Evolutionary conservation across 495 filamentous ascomycete species (phyloP), one percentile per base, ranked within the genome.

Genomic region (Penicillium parvum): DNA sequence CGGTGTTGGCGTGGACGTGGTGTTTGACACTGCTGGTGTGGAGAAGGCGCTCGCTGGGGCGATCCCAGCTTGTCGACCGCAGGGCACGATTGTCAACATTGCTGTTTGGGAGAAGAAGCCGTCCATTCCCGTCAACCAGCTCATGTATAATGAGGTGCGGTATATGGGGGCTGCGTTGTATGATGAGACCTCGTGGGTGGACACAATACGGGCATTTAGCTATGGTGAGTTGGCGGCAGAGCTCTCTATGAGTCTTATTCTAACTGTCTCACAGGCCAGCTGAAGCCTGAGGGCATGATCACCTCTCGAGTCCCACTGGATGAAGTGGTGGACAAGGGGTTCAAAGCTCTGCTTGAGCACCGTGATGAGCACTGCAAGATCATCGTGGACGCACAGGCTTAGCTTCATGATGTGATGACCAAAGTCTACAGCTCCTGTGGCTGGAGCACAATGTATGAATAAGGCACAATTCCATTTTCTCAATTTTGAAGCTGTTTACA

Each of bases 1-100:
- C 21, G 68, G 68, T 4, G 43, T 64, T 19, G 80, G 79, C 6
- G 73, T 67, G 15, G 65, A 82, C 53, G 61, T 83, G 11, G 69
- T 71, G 0, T 83, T 76, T 52, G 79, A 83, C 43, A 69, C 70
- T 11, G 77, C 81, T 3, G 79, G 79, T 6, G 76, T 81, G 22
- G 70, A 74, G 45, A 55, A 53, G 6, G 76, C 66, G 4, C 58
- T 84, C 3, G 65, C 75, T 30, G 57, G 65, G 26, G 76, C 72
- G 1, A 67, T 79, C 23, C 54, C 65, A 27, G 66, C 75, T 0
- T 57, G 75, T 23, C 63, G 75, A 9, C 67, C 66, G 3, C 59
- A 72, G 28, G 81, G 81, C 4, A 80, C 77, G 0, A 65, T 81
- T 19, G 71, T 83, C 8, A 83, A 83, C 44, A 72, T 83, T 34